Conservation (phyloP, 225 moss, liverwort and hornwort genomes). For the Sphagnum tenellum region DNA sequence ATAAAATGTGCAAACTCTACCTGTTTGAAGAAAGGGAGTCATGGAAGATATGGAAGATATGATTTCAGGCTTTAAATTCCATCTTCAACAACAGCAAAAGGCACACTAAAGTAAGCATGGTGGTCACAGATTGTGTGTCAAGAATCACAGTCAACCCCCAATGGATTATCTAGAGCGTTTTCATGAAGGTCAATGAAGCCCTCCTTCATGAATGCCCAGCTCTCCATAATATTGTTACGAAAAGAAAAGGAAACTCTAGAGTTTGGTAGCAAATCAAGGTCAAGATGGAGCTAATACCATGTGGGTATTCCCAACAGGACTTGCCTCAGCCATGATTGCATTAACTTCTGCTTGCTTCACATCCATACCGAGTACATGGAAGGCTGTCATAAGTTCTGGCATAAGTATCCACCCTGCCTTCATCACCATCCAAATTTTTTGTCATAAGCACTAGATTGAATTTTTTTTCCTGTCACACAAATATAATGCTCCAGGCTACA, state of each 20-base stretch:
- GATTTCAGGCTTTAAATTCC: neutral
- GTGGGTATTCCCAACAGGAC: conserved; percentile 22
- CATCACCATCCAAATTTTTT: too few species aligned
- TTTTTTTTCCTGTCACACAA: too few species aligned
- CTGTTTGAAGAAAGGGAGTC: conserved; percentile 13
- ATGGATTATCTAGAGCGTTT: too few species aligned
- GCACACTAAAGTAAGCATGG: too few species aligned
- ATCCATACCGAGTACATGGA: conserved; percentile 61
- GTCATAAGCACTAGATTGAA: too few species aligned
- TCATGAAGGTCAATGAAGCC: too few species aligned
- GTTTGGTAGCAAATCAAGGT: conserved; percentile 17
- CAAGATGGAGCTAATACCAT: too few species aligned
- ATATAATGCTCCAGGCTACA: too few species aligned
- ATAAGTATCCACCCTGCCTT: conserved; percentile 52
- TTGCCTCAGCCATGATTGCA: conserved; percentile 46
- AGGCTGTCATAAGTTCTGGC: conserved; percentile 57
- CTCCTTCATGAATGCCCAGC: too few species aligned
- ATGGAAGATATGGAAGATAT: neutral
- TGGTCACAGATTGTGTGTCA: too few species aligned
- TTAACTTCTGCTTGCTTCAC: conserved; percentile 54
- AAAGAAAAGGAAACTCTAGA: neutral
- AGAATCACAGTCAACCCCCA: too few species aligned
- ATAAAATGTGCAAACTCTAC: conserved; percentile 67
- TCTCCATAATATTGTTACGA: conserved; percentile 7
- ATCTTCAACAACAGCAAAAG: neutral